Base-by-base conservation (phyloP, 225 moss, liverwort and hornwort genomes). In the Anthoceros angustus region DNA sequence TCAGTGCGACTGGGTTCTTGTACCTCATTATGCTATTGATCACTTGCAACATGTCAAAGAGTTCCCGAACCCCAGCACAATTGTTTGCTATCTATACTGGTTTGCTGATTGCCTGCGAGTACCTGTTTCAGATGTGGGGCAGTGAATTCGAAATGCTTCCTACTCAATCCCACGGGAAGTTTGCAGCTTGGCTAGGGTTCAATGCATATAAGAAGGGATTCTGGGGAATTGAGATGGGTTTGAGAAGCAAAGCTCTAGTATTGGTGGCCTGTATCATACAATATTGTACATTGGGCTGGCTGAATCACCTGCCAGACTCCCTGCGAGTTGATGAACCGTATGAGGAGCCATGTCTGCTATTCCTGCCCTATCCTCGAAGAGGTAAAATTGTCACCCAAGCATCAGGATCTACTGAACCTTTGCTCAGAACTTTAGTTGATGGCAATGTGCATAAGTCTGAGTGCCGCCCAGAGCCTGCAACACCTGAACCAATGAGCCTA, bases 111-210 rank as follows among this genome's bases (percentile, higher is more conserved):
- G 70, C 78, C 21, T 25, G 73, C 26, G 94, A 88, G 70, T 95
- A 95, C 65, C 72, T 95, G 40, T 95, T 82, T 70, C 94, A 95
- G 77, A 86, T 95, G 86, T 86, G 90, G 88, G 94, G 94, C 61
- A 67, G 80, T 68, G 69, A 71, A 50, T 61, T 69, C 11, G 76
- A 80, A 69, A 85, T 95, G 85, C 85, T 85, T 65, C 86, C 90
- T 70, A 81, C 77, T 62, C 90, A 90, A 83, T 63, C 50, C 18
- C 94, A 95, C 69, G 94, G 86, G 16, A 82, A 86, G 26, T 90
- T 95, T 78, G 90, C 85, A 20, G 69, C 72, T 45, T 95, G 94
- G 94, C 45, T 95, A 25, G 94, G 94, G 43, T 74, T 95, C 55
- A 79, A 77, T 48, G 80, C 88, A 38, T 95, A 83, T 43, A 74